These are phyloP conservation scores for Chlorella sp. DNA, from an alignment of 139 green algal genomes.

Conservation along the genomic window DNA sequence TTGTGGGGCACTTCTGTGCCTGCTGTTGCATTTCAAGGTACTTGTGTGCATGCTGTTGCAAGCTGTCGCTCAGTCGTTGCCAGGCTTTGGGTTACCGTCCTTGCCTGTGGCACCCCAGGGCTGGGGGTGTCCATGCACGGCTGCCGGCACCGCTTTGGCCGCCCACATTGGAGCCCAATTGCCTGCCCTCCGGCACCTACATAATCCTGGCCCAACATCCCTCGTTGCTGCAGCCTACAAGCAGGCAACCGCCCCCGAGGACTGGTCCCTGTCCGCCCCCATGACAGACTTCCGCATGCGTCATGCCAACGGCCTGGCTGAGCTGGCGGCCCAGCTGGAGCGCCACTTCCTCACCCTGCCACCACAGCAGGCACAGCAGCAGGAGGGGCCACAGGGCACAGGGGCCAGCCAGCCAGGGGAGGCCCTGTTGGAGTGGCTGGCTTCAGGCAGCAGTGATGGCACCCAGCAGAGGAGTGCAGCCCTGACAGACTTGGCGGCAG, in stretches of 20 bases:
- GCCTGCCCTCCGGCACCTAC: no score
- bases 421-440: not conserved
- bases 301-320: constrained; percentile 66
- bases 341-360: constrained; percentile 59
- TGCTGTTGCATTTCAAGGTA: no score
- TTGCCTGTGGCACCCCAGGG: not conserved
- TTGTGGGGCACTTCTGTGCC: no score
- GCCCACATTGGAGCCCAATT: no score
- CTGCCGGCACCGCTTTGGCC: no score
- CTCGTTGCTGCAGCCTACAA: constrained; percentile 16
- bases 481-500: not conserved
- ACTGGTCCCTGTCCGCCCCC: constrained; percentile 50
- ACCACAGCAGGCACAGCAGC: not conserved
- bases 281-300: constrained; percentile 72
- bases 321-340: constrained; percentile 69
- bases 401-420: not conserved
- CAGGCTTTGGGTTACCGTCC: no score
- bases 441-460: not conserved
- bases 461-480: not conserved
- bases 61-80: no score
- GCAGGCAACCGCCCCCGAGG: constrained; percentile 37
- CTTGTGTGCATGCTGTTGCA: no score
- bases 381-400: not conserved
- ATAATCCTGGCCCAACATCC: no score
- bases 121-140: no score